Base-by-base conservation (phyloP, 305 asterid species). In the Nicotiana rustica region DNA sequence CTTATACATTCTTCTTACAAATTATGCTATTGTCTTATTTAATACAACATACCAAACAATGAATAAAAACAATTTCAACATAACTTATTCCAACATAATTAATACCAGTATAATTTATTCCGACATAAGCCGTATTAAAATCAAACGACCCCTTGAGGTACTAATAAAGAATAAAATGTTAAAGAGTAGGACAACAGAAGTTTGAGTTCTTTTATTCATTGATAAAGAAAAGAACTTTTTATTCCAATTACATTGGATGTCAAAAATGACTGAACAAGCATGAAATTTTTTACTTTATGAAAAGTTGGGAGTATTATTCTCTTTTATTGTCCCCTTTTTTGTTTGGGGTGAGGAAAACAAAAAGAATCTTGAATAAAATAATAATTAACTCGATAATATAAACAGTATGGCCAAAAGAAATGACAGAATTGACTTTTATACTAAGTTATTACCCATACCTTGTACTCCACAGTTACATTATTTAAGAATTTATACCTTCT, bases 361-460 rank as follows among this genome's bases (percentile, higher is more conserved):
- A 25, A 73, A 49, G 79, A 73, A 73, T 73, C 79, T 73, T 25
- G 4, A 73, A 73, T 73, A 21, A 15, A 73, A 73, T 73, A 73
- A 21, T 36, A 70, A 70, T 35, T 12, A 70, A 41, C 18, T 70
- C 1, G 13, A 12, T 44, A 70, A 3, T 68, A 10, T 52, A 14
- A 71, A 71, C 38, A 47, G 64, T 25, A 49, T 73, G 61, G 78
- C 44, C 78, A 73, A 49, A 49, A 7, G 21, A 21, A 3, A 49
- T 44, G n/a, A 49, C 79, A 73, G 79, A 73, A 44, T 49, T 73
- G 44, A 49, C 44, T 73, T 73, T 73, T 71, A 13, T 71, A 71
- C 25, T 5, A 71, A 21, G n/a, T 21, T 25, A 25, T 25, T 25
- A 25, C 25, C 25, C 25, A 25, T 25, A 25, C 25, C 25, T 25